phyloP scores from a whole-genome alignment of 495 filamentous ascomycete species.

The Penicillium argentinense region DNA sequence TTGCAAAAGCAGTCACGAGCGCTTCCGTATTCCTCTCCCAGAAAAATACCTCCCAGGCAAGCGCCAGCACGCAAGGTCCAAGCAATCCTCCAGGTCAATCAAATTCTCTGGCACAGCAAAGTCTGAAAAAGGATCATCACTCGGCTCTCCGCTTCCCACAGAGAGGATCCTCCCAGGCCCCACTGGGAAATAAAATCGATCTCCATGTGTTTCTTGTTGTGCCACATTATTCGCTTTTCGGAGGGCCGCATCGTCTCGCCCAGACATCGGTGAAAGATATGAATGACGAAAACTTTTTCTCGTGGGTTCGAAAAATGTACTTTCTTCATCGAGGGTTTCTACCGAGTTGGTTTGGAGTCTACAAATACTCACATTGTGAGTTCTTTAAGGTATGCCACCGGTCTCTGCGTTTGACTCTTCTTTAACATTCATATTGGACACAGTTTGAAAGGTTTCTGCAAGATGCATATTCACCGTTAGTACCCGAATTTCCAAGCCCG shows the following conservation, averaged over 20 bases:
- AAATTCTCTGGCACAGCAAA: too few relatives aligned
- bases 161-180: too few relatives aligned
- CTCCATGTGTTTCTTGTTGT: neutral
- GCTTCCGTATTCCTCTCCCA: neutral
- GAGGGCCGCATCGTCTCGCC: neutral
- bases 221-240: neutral
- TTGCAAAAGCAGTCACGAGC: neutral
- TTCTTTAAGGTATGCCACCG: slow-evolving; percentile 1
- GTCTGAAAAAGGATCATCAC: neutral
- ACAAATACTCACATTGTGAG: slow-evolving; percentile 1
- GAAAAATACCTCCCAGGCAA: neutral
- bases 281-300: neutral
- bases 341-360: neutral
- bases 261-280: neutral
- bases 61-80: too few relatives aligned
- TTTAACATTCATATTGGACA: neutral
- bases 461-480: neutral
- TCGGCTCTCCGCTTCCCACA: too few relatives aligned
- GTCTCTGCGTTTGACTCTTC: neutral
- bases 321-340: neutral
- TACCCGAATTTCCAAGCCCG: neutral
- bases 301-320: neutral
- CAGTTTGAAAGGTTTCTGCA: neutral
- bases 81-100: too few relatives aligned
- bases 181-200: neutral